Evolutionary conservation across 169 alveolate species (phyloP), one percentile per base, ranked within the genome.

Genomic region (Perkinsus marinus): DNA sequence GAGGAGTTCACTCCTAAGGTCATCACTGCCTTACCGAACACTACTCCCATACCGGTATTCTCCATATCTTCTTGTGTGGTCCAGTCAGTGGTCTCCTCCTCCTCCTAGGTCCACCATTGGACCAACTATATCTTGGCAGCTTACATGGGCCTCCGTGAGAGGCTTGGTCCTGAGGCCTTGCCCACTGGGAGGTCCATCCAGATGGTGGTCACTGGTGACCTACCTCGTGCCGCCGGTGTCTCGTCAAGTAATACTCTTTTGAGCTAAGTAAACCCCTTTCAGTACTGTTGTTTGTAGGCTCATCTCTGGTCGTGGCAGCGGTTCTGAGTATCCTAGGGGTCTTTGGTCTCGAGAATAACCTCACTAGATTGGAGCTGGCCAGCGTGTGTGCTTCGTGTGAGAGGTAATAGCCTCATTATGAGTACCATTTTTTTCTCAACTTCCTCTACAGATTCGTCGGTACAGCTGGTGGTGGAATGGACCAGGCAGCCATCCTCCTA

Each of bases 401-500:
- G 91, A 92, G 96, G 93, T 89, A 89, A 37, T 95, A 94, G 79
- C 17, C 68, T 43, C 68, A n/a, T n/a, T n/a, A n/a, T n/a, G 10
- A 41, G 46, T 41, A 41, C 3, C 79, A 57, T 30, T 57, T 6
- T 16, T 19, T 6, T 30, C 22, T 13, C 79, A 2, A 5, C 34
- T 57, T 30, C 0, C 79, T 13, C 79, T 5, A 2, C 79, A 57
- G 79, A 30, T 57, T 57, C 34, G 79, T 57, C 22, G 97, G 98
- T 2, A 96, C 96, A 41, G 96, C 96, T 17, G 94, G 96, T 38
- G 98, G 97, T 79, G 97, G 97, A 10, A 95, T 95, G 97, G 98
- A 95, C 90, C 95, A 95, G 92, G 94, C 97, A 39, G 94, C 95
- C 13, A 94, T 96, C 41, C 93, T 96, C 22, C 90, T 95, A 43